Conservation (phyloP, 176 grass and related monocot genomes). For the Triticum monococcum region DNA sequence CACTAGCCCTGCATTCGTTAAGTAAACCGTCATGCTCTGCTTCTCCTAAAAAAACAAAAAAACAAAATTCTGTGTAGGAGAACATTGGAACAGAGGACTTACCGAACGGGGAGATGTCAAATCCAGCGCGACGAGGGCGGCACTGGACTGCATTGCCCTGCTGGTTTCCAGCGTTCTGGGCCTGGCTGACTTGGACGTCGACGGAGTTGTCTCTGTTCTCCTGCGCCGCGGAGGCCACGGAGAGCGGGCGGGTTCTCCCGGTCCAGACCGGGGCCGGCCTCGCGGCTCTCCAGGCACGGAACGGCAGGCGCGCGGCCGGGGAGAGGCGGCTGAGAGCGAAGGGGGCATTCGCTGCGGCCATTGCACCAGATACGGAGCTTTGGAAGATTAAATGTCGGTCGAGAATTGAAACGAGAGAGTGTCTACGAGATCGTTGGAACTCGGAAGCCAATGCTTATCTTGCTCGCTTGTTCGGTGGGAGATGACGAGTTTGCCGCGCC, state of each 20-base stretch:
- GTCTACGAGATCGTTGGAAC: background rate
- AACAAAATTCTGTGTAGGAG: background rate
- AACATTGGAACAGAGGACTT: background rate
- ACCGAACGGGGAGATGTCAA: slow-evolving; percentile 65
- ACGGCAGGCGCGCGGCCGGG: slow-evolving; percentile 37
- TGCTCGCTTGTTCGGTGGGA: background rate
- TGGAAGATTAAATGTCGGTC: background rate
- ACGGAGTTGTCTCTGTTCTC: slow-evolving; percentile 65
- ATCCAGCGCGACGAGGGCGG: slow-evolving; percentile 40
- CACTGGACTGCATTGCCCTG: slow-evolving; percentile 41
- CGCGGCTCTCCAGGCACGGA: slow-evolving; percentile 21
- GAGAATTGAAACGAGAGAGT: background rate
- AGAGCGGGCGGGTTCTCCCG: slow-evolving; percentile 30
- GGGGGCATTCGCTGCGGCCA: slow-evolving; percentile 47
- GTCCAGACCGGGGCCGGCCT: background rate
- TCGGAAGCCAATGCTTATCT: background rate
- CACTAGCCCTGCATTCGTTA: slow-evolving; percentile 33
- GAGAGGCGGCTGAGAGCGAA: slow-evolving; percentile 53
- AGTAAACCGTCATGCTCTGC: background rate
- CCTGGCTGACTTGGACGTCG: slow-evolving; percentile 48
- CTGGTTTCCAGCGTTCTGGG: slow-evolving; percentile 31
- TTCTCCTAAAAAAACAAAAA: no score
- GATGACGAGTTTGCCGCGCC: background rate
- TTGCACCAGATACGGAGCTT: background rate
- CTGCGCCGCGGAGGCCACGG: slow-evolving; percentile 42